Evolutionary conservation across 352 stramenopile genomes (phyloP).

Genomic region (Phytophthora multivora): DNA sequence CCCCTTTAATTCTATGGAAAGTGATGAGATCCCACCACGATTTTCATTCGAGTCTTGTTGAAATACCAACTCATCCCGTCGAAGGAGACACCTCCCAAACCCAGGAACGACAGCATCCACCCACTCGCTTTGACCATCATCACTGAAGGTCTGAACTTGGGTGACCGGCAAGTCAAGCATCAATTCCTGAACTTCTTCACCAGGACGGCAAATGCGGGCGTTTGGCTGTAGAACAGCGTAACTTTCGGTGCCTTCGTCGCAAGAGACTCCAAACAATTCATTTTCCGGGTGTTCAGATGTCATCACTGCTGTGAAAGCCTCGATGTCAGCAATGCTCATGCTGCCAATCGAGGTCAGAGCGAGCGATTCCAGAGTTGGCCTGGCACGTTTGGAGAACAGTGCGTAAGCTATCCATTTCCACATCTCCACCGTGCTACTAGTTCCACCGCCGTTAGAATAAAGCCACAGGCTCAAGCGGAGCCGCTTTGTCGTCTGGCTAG

Average conservation of each 20-base stretch:
- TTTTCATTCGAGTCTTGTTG: neutral
- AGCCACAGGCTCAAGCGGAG: neutral
- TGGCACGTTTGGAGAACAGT: slow-evolving; percentile 7
- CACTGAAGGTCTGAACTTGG: slow-evolving; percentile 5
- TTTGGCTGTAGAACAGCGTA: neutral
- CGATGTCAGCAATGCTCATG: slow-evolving; percentile 1
- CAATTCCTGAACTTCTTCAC: neutral
- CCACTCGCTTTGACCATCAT: slow-evolving; percentile 13
- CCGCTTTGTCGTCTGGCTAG: neutral
- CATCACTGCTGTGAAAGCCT: neutral
- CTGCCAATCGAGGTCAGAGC: neutral
- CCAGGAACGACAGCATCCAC: slow-evolving; percentile 10
- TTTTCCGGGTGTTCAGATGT: slow-evolving; percentile 8
- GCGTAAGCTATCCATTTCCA: slow-evolving; percentile 23
- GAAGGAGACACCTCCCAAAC: slow-evolving; percentile 7
- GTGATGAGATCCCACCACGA: neutral
- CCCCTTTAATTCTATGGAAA: slow-evolving; percentile 6
- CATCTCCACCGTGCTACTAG: neutral
- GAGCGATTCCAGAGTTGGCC: neutral
- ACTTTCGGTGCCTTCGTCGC: neutral
- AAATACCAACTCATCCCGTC: slow-evolving; percentile 5
- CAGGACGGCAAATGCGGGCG: neutral
- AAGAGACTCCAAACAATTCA: neutral
- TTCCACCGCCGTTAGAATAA: neutral
- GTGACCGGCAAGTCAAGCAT: neutral